Conservation (phyloP, 768 basidiomycete genomes). For the Gloeostereum incarnatum region DNA sequence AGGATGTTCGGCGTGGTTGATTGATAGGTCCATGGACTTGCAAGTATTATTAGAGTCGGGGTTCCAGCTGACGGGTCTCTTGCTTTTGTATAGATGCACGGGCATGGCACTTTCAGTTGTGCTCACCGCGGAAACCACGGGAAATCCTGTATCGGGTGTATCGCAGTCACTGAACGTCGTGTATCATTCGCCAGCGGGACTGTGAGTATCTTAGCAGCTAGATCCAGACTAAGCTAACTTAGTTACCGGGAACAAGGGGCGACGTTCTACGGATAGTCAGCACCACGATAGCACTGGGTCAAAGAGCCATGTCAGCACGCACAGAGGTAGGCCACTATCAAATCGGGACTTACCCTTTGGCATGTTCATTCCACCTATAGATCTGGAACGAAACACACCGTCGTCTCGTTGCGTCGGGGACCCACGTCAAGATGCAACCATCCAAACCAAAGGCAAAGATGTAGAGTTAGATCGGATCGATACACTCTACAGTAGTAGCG, state of each 20-base stretch:
- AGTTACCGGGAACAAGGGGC: constrained; percentile 10
- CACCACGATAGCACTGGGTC: constrained; percentile 20
- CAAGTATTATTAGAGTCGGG: not conserved
- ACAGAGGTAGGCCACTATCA: constrained; percentile 17
- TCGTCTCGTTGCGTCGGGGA: constrained; percentile 20
- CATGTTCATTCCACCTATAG: constrained; percentile 10
- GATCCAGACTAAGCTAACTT: not conserved
- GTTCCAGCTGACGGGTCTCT: not conserved
- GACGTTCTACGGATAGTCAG: constrained; percentile 21
- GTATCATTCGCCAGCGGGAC: constrained; percentile 23
- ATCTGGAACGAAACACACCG: constrained; percentile 21
- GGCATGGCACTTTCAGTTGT: constrained; percentile 1
- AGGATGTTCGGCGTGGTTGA: constrained; percentile 20
- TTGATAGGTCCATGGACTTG: constrained; percentile 17
- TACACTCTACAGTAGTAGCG: no score
- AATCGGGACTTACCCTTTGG: not conserved
- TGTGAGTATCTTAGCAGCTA: constrained; percentile 12
- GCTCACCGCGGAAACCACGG: not conserved
- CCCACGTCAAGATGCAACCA: constrained; percentile 22
- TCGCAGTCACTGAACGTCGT: constrained; percentile 23
- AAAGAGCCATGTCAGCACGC: constrained; percentile 18
- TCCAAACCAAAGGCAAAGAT: constrained; percentile 9
- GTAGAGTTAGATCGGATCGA: no score
- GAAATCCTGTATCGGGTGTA: constrained; percentile 10
- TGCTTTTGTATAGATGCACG: not conserved